A percentile compares a stretch with the other conserved stretches of the same genome.
phyloP scores from a whole-genome alignment of 441 rosid species.

The Theobroma grandiflorum region DNA sequence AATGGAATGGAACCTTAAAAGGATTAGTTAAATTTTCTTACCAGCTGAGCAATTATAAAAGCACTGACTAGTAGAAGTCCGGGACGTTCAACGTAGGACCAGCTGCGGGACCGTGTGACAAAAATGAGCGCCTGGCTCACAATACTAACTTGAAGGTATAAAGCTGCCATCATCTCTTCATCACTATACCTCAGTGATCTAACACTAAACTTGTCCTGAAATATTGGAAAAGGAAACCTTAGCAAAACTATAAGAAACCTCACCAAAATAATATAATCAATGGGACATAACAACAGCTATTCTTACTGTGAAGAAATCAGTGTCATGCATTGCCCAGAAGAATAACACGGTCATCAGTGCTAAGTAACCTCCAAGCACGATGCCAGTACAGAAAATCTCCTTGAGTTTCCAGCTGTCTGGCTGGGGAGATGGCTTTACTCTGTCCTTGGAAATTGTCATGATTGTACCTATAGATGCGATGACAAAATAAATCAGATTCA shows the following conservation, averaged over 20 bases:
- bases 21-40: slow-evolving; percentile 33
- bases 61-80: slow-evolving; percentile 70
- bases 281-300: slow-evolving; percentile 15
- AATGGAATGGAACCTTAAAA: background rate
- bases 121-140: slow-evolving; percentile 91
- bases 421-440: slow-evolving; percentile 87
- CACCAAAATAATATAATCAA: background rate
- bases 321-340: slow-evolving; percentile 80
- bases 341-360: slow-evolving; percentile 85
- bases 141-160: slow-evolving; percentile 91
- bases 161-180: slow-evolving; percentile 78
- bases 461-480: slow-evolving; percentile 65
- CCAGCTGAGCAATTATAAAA: slow-evolving; percentile 81
- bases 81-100: slow-evolving; percentile 86
- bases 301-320: slow-evolving; percentile 76
- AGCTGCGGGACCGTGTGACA: slow-evolving; percentile 90
- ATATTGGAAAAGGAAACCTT: slow-evolving; percentile 7
- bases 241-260: slow-evolving; percentile 19
- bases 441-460: slow-evolving; percentile 91
- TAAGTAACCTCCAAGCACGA: slow-evolving; percentile 88
- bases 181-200: slow-evolving; percentile 44
- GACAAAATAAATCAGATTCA: slow-evolving; percentile 18
- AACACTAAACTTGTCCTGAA: slow-evolving; percentile 71
- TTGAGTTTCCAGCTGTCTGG: slow-evolving; percentile 94
- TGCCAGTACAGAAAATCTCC: slow-evolving; percentile 80